phyloP scores from a whole-genome alignment of 495 filamentous ascomycete genomes.

The Xanthoparmelia taractica region DNA sequence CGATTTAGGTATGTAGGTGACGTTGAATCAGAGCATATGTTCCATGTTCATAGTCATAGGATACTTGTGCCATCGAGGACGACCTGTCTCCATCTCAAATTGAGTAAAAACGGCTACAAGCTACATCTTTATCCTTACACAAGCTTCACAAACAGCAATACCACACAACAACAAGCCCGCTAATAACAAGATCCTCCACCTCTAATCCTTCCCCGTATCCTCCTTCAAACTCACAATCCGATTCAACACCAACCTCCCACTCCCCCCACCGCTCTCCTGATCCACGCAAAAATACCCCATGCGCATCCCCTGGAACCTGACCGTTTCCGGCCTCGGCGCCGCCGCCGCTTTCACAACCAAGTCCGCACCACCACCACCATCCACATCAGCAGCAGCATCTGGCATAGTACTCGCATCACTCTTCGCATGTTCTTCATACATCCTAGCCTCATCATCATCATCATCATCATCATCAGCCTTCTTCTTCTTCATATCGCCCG shows the following conservation, averaged over 20 bases:
- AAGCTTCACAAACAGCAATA: not conserved
- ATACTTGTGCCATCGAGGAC: no score
- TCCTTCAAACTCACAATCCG: constrained; percentile 91
- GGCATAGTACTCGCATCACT: not conserved
- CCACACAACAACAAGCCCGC: no score
- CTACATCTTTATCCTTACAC: not conserved
- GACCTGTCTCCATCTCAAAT: not conserved
- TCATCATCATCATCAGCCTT: no score
- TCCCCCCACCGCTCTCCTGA: constrained; percentile 65
- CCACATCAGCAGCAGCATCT: no score
- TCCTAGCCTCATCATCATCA: constrained; percentile 2
- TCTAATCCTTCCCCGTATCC: constrained; percentile 55
- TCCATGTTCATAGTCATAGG: no score
- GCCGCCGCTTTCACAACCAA: constrained; percentile 6
- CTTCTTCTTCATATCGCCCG: no score
- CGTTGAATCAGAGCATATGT: no score
- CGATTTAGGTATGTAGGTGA: no score
- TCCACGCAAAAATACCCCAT: constrained; percentile 85
- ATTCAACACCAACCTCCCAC: constrained; percentile 76
- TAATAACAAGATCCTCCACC: not conserved
- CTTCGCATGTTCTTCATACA: not conserved
- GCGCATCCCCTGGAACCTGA: constrained; percentile 88
- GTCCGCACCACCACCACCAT: not conserved
- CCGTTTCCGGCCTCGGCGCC: constrained; percentile 59
- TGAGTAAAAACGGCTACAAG: not conserved